Percentiles rank a stretch among this genome's conserved stretches.
These are phyloP conservation scores for Mycena haematopus DNA, from an alignment of 768 basidiomycete species.

Conservation along the genomic window DNA sequence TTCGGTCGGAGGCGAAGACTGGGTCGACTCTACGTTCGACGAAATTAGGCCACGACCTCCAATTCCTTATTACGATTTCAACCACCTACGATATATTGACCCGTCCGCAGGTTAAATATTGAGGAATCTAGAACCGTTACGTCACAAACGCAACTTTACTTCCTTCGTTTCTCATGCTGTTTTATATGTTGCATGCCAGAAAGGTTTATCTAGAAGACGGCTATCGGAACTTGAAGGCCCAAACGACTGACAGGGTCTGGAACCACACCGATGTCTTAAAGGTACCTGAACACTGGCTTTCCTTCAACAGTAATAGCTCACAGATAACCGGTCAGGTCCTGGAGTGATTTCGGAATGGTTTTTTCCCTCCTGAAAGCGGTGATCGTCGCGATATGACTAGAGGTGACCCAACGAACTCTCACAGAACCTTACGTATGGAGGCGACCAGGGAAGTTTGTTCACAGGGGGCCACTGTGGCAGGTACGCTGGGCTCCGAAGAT, in stretches of 20 bases:
- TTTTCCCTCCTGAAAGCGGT: not conserved
- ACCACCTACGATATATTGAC: too few species aligned
- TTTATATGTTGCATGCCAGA: not conserved
- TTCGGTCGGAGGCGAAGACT: too few species aligned
- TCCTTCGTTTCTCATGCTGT: not conserved
- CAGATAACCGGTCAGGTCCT: not conserved
- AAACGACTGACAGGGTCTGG: not conserved
- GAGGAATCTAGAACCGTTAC: too few species aligned
- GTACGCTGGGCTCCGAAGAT: not conserved
- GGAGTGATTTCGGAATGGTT: not conserved
- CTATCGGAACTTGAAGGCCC: not conserved
- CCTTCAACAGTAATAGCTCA: not conserved
- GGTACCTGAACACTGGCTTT: not conserved
- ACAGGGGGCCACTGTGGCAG: slow-evolving; percentile 1
- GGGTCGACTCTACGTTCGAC: too few species aligned
- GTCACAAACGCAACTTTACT: too few species aligned
- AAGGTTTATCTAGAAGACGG: not conserved
- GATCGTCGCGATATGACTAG: not conserved
- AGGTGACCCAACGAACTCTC: not conserved
- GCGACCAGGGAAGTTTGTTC: too few species aligned
- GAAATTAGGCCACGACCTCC: too few species aligned
- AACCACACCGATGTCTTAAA: not conserved
- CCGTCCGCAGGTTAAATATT: too few species aligned
- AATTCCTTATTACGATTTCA: too few species aligned
- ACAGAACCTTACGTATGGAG: not conserved